phyloP scores from a whole-genome alignment of 2,329 filamentous ascomycete genomes.

The Fusarium coicis region DNA sequence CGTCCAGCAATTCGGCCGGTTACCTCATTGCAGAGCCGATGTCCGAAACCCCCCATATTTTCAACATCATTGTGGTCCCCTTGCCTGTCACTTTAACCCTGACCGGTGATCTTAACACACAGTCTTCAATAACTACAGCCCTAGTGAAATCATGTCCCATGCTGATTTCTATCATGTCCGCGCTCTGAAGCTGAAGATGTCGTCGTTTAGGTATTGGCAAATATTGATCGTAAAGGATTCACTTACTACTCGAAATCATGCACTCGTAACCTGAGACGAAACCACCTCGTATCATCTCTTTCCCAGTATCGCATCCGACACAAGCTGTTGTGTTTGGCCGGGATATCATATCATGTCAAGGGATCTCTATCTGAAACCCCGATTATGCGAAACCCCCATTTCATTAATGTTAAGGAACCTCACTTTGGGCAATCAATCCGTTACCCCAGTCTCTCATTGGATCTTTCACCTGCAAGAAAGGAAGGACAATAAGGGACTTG shows the following conservation, averaged over 20 bases:
- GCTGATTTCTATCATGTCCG: background rate
- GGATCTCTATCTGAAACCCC: slow-evolving; percentile 12
- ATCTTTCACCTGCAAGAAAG: background rate
- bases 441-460: background rate
- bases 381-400: slow-evolving; percentile 2
- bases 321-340: background rate
- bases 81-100: slow-evolving; percentile 9
- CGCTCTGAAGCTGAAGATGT: background rate
- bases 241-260: slow-evolving; percentile 4
- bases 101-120: slow-evolving; percentile 15
- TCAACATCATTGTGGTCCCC: background rate
- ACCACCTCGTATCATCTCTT: slow-evolving; percentile 11
- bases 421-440: background rate
- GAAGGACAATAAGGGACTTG: background rate
- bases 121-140: background rate
- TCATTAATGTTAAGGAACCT: background rate
- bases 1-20: background rate
- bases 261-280: slow-evolving; percentile 10
- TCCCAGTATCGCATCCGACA: background rate
- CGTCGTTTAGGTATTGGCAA: background rate
- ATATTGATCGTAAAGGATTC: background rate
- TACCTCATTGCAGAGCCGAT: background rate
- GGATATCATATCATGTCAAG: background rate
- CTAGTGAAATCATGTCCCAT: background rate
- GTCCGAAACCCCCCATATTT: background rate